Evolutionary conservation across 2,329 filamentous ascomycete species (phyloP).

Genomic region (Paracoccidioides brasiliensis): DNA sequence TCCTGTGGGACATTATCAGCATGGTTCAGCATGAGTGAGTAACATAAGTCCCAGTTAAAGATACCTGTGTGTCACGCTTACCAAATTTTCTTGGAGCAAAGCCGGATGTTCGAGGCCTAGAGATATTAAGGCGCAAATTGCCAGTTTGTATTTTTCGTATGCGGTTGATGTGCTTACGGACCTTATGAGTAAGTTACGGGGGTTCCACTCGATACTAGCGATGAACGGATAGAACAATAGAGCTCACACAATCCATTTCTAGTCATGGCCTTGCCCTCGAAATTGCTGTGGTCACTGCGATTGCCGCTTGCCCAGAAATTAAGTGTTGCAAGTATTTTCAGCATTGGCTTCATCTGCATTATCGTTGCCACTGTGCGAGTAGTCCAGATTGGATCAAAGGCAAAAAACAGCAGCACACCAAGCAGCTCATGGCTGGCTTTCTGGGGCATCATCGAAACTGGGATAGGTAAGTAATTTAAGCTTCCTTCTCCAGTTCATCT

Average conservation of each 20-base stretch:
- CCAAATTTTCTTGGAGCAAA: slow-evolving; percentile 1
- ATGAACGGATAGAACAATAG: background rate
- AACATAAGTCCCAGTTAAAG: background rate
- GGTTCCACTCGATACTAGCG: background rate
- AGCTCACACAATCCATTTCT: background rate
- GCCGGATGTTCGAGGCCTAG: slow-evolving; percentile 16
- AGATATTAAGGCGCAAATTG: slow-evolving; percentile 20
- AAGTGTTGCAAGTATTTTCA: slow-evolving; percentile 19
- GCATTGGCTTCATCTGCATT: slow-evolving; percentile 18
- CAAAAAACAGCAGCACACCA: slow-evolving; percentile 17
- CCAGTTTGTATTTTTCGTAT: slow-evolving; percentile 26
- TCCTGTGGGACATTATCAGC: slow-evolving; percentile 24
- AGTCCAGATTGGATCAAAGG: slow-evolving; percentile 20
- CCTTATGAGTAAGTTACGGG: slow-evolving; percentile 18
- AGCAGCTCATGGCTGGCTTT: slow-evolving; percentile 25
- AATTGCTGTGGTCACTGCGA: slow-evolving; percentile 25
- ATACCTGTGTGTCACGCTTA: background rate
- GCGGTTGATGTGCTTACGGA: slow-evolving; percentile 26
- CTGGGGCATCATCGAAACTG: slow-evolving; percentile 25
- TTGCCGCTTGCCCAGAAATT: slow-evolving; percentile 23
- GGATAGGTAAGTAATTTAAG: slow-evolving; percentile 18
- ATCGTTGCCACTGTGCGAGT: slow-evolving; percentile 17
- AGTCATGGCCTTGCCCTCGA: slow-evolving; percentile 28
- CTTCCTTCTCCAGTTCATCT: background rate
- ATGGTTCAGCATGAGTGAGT: slow-evolving; percentile 21